Evolutionary conservation across 257 asterid species (phyloP).

Genomic region (Przewalskia tangutica): DNA sequence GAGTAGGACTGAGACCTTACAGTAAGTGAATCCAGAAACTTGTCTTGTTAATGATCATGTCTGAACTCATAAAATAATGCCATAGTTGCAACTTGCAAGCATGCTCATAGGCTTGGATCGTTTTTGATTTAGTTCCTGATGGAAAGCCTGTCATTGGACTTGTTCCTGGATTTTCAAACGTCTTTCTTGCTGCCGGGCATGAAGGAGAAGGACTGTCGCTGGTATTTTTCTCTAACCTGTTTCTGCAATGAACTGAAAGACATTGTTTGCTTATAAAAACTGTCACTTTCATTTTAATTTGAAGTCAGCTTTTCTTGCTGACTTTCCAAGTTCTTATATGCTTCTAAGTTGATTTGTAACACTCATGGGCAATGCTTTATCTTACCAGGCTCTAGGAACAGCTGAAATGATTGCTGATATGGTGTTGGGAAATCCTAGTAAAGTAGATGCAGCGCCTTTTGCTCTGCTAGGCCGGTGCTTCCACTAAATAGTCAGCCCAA

Average conservation of each 20-base stretch:
- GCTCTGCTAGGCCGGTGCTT: slow-evolving; percentile 25
- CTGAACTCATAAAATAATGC: background rate
- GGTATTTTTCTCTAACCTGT: slow-evolving; percentile 30
- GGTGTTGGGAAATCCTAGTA: slow-evolving; percentile 62
- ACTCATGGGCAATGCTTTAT: background rate
- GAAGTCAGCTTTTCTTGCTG: background rate
- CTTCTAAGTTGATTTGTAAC: background rate
- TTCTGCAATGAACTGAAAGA: background rate
- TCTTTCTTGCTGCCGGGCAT: slow-evolving; percentile 80
- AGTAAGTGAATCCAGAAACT: slow-evolving; percentile 44
- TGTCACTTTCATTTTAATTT: background rate
- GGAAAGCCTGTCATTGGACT: slow-evolving; percentile 83
- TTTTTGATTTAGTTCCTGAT: slow-evolving; percentile 49
- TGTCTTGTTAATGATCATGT: background rate
- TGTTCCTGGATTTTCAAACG: slow-evolving; percentile 63
- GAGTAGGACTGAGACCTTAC: slow-evolving; percentile 95
- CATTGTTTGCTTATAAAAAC: background rate
- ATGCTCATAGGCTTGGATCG: background rate
- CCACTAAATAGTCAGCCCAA: background rate
- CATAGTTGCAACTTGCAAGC: background rate
- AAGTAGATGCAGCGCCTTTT: slow-evolving; percentile 59
- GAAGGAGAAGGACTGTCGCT: slow-evolving; percentile 95
- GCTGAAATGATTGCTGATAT: slow-evolving; percentile 86
- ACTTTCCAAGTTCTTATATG: background rate
- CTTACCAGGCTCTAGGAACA: slow-evolving; percentile 70